Percentiles rank a stretch among this genome's conserved stretches.
These are phyloP conservation scores for Dovyalis caffra DNA, from an alignment of 345 rosid species.

Conservation along the genomic window DNA sequence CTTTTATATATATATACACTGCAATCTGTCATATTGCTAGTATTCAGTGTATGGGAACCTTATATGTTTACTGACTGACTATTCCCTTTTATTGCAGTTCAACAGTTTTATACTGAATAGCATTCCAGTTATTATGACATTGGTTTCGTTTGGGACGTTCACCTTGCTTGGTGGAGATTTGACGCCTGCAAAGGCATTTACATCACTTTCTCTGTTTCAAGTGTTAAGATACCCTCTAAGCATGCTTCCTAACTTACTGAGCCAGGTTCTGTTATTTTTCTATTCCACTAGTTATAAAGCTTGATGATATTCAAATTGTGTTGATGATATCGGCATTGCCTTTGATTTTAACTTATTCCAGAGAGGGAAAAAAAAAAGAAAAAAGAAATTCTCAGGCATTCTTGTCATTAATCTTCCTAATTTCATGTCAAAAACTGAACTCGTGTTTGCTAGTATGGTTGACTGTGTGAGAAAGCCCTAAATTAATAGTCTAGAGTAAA, in stretches of 20 bases:
- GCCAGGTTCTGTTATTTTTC: slow-evolving; percentile 22
- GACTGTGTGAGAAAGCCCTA: no score
- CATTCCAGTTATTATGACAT: slow-evolving; percentile 35
- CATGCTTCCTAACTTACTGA: slow-evolving; percentile 36
- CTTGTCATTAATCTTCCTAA: no score
- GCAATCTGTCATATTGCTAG: not conserved
- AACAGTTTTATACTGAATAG: slow-evolving; percentile 33
- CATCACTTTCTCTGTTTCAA: slow-evolving; percentile 37
- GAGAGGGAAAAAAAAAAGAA: no score
- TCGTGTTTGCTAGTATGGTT: no score
- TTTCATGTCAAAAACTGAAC: no score
- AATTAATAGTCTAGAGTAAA: not conserved
- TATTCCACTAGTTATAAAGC: slow-evolving; percentile 1
- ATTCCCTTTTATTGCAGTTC: slow-evolving; percentile 23
- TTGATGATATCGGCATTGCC: not conserved
- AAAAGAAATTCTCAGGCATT: no score
- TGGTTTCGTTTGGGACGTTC: slow-evolving; percentile 33
- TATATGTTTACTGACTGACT: not conserved
- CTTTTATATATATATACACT: not conserved
- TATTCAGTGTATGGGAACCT: not conserved
- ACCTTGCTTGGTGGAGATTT: slow-evolving; percentile 35
- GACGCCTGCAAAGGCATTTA: slow-evolving; percentile 38
- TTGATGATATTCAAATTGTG: not conserved
- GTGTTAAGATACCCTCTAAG: slow-evolving; percentile 31
- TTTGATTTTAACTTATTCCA: not conserved